These are phyloP conservation scores for Paramecium primaurelia DNA, from an alignment of 73 alveolate species.

Conservation along the genomic window DNA sequence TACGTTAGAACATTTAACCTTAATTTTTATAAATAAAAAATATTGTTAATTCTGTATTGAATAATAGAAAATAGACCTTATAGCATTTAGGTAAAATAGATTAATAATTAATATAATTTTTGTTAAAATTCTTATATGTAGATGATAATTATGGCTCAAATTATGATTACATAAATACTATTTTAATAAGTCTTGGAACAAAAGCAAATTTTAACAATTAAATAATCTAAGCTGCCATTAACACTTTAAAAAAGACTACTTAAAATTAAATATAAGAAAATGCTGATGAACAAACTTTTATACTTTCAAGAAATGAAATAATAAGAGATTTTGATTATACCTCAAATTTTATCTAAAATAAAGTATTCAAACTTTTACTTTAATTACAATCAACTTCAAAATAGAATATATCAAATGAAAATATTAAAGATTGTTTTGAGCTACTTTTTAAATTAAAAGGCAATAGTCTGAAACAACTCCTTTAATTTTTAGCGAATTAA, in stretches of 20 bases:
- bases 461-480: background rate
- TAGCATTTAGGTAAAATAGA: background rate
- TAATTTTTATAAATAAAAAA: too few species aligned
- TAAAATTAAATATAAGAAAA: background rate
- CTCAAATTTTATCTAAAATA: background rate
- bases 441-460: background rate
- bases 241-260: background rate
- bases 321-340: background rate
- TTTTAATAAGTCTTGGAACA: background rate
- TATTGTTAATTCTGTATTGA: background rate
- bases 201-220: background rate
- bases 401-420: background rate
- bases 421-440: background rate
- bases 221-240: background rate
- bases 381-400: background rate
- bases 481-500: background rate
- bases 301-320: background rate
- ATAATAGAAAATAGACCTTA: background rate
- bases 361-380: background rate
- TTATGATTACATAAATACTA: too few species aligned
- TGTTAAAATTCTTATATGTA: background rate
- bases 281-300: background rate
- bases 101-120: background rate
- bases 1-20: too few species aligned
- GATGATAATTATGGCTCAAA: background rate